Percentiles rank a stretch among this genome's conserved stretches.
Conservation (phyloP, 306 rosid species). For the Castanea crenata region DNA sequence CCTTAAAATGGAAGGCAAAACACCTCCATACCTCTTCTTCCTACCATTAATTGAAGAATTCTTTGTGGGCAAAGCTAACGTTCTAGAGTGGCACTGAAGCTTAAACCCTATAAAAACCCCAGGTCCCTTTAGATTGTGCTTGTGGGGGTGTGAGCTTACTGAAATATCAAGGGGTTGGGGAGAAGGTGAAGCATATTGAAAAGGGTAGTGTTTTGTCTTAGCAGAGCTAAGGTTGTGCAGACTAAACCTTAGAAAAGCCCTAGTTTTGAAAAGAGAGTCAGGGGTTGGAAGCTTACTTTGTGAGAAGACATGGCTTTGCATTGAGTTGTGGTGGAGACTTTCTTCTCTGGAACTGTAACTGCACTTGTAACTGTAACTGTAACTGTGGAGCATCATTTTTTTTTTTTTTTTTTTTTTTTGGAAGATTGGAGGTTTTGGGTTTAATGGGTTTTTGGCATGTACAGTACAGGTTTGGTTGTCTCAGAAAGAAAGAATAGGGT, state of each 20-base stretch:
- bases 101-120: slow-evolving; percentile 44
- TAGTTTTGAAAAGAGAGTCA: slow-evolving; percentile 17
- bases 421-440: not conserved
- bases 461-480: not conserved
- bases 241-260: slow-evolving; percentile 29
- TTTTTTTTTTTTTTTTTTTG: not conserved
- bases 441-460: not conserved
- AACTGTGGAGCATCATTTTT: slow-evolving; percentile 33
- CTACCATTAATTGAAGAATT: slow-evolving; percentile 25
- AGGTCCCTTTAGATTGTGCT: slow-evolving; percentile 10
- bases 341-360: slow-evolving; percentile 32
- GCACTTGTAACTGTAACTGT: not conserved
- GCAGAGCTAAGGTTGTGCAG: slow-evolving; percentile 5
- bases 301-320: slow-evolving; percentile 7
- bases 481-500: too few species aligned
- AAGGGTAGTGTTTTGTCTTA: slow-evolving; percentile 8
- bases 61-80: slow-evolving; percentile 30
- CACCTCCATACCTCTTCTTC: slow-evolving; percentile 46
- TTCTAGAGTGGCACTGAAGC: slow-evolving; percentile 42
- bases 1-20: slow-evolving; percentile 50
- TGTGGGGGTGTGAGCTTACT: slow-evolving; percentile 20
- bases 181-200: slow-evolving; percentile 12
- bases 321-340: slow-evolving; percentile 29
- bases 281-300: slow-evolving; percentile 28
- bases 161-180: not conserved